Percentiles rank a stretch among this genome's conserved stretches.
phyloP scores from a whole-genome alignment of 2,329 filamentous ascomycete genomes.

The Penicillium sp. region DNA sequence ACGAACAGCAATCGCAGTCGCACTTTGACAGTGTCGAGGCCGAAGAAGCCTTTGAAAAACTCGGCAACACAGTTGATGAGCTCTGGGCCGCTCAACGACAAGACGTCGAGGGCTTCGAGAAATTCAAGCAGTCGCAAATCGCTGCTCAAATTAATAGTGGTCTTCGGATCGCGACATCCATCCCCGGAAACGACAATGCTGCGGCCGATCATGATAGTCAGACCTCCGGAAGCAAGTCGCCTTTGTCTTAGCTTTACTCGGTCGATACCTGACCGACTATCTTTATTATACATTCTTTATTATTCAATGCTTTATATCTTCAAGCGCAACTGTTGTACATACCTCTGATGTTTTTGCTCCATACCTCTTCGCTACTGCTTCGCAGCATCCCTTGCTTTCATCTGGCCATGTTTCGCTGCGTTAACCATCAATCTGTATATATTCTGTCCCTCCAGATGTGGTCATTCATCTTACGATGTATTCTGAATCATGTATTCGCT shows the following conservation, averaged over 20 bases:
- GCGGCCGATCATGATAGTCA: neutral
- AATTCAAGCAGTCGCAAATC: slow-evolving; percentile 50
- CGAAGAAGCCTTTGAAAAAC: slow-evolving; percentile 47
- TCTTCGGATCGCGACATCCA: slow-evolving; percentile 8
- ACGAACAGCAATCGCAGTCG: slow-evolving; percentile 46
- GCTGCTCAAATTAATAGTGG: slow-evolving; percentile 52
- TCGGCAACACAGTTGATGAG: slow-evolving; percentile 52
- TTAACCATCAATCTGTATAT: slow-evolving; percentile 4
- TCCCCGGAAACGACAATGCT: neutral
- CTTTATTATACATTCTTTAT: neutral
- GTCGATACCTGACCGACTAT: neutral
- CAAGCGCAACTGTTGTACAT: slow-evolving; percentile 1
- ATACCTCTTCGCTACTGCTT: neutral
- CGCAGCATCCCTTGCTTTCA: neutral
- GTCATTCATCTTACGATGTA: neutral
- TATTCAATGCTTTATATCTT: neutral
- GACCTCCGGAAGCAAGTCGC: neutral
- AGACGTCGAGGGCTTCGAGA: slow-evolving; percentile 50
- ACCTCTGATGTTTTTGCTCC: neutral
- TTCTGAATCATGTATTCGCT: neutral
- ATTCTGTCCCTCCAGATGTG: neutral
- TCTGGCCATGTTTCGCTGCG: neutral
- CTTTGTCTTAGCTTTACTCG: neutral
- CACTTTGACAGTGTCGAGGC: slow-evolving; percentile 43
- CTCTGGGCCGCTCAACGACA: slow-evolving; percentile 46